Evolutionary conservation across 495 filamentous ascomycete genomes (phyloP).

Genomic region (Aspergillus steynii): DNA sequence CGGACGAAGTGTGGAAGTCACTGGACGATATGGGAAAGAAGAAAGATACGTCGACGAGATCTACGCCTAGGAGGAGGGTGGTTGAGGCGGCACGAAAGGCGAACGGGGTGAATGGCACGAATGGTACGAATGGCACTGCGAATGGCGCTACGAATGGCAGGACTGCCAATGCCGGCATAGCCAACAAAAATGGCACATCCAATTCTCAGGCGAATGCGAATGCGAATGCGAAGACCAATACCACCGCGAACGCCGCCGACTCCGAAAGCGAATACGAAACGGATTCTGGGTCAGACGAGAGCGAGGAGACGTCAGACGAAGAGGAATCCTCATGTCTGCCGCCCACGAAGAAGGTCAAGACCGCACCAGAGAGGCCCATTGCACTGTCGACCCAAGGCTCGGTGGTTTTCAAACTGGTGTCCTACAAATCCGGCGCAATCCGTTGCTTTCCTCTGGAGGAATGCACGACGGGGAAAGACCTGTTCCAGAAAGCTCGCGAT

Average conservation of each 20-base stretch:
- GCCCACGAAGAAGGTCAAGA: not conserved
- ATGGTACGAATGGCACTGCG: not conserved
- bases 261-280: not conserved
- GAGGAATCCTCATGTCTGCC: not conserved
- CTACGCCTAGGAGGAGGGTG: too few relatives aligned
- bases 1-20: constrained; percentile 5
- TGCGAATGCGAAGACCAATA: not conserved
- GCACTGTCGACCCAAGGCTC: not conserved
- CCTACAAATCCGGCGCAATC: constrained; percentile 11
- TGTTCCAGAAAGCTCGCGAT: constrained; percentile 25
- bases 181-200: not conserved
- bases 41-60: not conserved
- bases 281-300: not conserved
- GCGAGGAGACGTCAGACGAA: constrained; percentile 1
- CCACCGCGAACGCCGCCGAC: too few relatives aligned
- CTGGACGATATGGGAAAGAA: not conserved
- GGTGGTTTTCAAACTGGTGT: constrained; percentile 14
- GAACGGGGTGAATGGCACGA: not conserved
- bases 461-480: constrained; percentile 10
- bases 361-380: not conserved
- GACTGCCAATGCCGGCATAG: not conserved
- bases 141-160: not conserved
- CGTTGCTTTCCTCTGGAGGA: constrained; percentile 19
- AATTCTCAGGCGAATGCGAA: not conserved
- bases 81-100: too few relatives aligned